Percentiles rank a stretch among this genome's conserved stretches.
Conservation (phyloP, 2,329 filamentous ascomycete species). For the Curvularia sp. region DNA sequence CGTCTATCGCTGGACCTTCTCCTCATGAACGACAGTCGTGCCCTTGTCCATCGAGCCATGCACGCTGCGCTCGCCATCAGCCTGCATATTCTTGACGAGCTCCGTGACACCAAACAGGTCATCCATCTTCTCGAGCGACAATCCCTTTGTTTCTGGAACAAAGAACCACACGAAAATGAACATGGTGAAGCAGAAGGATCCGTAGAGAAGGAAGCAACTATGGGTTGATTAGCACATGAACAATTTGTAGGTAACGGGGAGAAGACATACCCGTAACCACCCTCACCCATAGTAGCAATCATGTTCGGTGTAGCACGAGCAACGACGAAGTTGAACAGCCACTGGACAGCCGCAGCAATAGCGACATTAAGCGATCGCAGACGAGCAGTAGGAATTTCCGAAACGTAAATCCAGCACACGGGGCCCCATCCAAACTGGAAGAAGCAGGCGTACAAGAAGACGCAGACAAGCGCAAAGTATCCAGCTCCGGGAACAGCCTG, state of each 20-base stretch:
- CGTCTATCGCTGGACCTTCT: conserved; percentile 33
- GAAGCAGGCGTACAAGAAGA: conserved; percentile 74
- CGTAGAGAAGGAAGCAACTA: conserved; percentile 73
- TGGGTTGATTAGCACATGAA: conserved; percentile 45
- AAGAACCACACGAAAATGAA: conserved; percentile 71
- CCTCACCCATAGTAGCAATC: conserved; percentile 62
- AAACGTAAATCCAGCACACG: conserved; percentile 75
- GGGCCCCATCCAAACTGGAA: conserved; percentile 71
- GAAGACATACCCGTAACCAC: conserved; percentile 56
- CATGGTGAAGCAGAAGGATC: conserved; percentile 70
- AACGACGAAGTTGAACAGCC: conserved; percentile 78
- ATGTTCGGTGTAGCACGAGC: conserved; percentile 72
- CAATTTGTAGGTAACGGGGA: conserved; percentile 46
- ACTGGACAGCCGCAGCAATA: conserved; percentile 67
- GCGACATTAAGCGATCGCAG: conserved; percentile 72
- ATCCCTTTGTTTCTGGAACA: conserved; percentile 75
- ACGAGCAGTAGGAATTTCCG: conserved; percentile 72
- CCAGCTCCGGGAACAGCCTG: conserved; percentile 67
- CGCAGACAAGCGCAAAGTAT: conserved; percentile 73
- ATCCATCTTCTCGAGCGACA: conserved; percentile 69
- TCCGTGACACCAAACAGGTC: conserved; percentile 69
- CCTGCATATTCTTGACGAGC: conserved; percentile 47
- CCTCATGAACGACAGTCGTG: conserved; percentile 25
- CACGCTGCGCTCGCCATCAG: conserved; percentile 38
- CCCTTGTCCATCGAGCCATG: conserved; percentile 34